Evolutionary conservation across 1,284 basidiomycete species (phyloP).

Genomic region (Sporisorium iseilematis-ciliati): DNA sequence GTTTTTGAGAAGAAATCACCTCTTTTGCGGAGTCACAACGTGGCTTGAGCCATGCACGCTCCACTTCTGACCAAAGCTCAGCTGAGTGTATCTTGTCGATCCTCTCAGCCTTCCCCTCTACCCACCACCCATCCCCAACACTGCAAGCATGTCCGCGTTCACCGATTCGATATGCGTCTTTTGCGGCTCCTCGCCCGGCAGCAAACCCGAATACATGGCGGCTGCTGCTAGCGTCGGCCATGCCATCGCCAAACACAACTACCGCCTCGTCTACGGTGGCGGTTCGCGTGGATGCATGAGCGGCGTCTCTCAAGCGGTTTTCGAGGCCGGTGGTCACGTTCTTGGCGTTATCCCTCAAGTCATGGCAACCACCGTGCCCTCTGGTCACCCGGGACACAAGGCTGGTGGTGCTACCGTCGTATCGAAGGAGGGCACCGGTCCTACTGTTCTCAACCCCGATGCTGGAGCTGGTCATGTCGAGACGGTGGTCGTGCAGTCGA

Average conservation of each 20-base stretch:
- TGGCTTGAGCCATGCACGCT: neutral
- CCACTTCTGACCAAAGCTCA: constrained; percentile 1
- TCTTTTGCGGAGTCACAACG: constrained; percentile 2
- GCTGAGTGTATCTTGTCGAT: neutral
- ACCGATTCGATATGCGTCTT: constrained; percentile 67
- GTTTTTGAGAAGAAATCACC: neutral
- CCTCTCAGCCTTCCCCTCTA: neutral
- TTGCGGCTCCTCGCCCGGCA: constrained; percentile 67
- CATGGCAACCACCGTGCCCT: constrained; percentile 72
- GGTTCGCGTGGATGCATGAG: constrained; percentile 89
- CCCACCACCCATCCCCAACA: constrained; percentile 6
- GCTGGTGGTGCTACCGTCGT: constrained; percentile 21
- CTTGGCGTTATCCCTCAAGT: constrained; percentile 86
- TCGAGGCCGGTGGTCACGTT: constrained; percentile 79
- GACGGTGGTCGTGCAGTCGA: constrained; percentile 76
- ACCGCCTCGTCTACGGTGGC: constrained; percentile 86
- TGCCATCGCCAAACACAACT: constrained; percentile 77
- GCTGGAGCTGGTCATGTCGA: constrained; percentile 33
- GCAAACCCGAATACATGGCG: constrained; percentile 55
- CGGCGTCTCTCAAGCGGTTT: constrained; percentile 78
- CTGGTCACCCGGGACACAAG: constrained; percentile 53
- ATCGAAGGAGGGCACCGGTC: constrained; percentile 58
- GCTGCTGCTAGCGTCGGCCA: constrained; percentile 77
- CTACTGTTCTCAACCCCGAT: constrained; percentile 60
- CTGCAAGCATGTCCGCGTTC: constrained; percentile 33